Evolutionary conservation across 78 protist species (phyloP), one percentile per base, ranked within the genome.

Genomic region (Bigelowiella natans): DNA sequence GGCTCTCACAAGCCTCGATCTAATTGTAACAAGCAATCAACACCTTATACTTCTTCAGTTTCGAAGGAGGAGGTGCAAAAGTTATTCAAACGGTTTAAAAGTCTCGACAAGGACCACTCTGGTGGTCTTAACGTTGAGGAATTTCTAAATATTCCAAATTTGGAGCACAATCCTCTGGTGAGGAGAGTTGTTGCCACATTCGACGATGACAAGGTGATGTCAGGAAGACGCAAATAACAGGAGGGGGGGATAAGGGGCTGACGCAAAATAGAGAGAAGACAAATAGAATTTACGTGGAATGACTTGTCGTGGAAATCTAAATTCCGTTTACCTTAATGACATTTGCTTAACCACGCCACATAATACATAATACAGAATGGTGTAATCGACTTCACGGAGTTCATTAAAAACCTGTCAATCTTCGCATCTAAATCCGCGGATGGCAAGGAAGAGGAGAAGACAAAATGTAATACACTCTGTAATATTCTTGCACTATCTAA

Each of bases 141-240:
- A 18, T 85, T 85, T 85, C 38, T 28, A 11, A 18, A 7, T 37
- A 85, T 85, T 18, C 51, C 36, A 11, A 37, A 34, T 11, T 11
- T 85, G 7, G 51, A 85, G 38, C 7, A 85, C 11, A 85, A 85
- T 37, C 87, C 87, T 7, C 38, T 85, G 11, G 87, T 85, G 51
- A 37, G 51, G 38, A 7, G 87, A 11, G 87, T 85, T 7, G 36
- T 85, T 37, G 87, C 7, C 11, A 85, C 38, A 7, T 85, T 85
- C 38, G 87, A 85, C 87, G 38, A 85, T 37, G 87, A 85, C 18
- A 85, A 51, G 73, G 73, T 51, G n/a, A n/a, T n/a, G n/a, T 51
- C 34, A 51, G 73, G 34, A 51, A 18, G 34, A 51, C 73, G 18
- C 73, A 51, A 51, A 18, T 51, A 51, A 7, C 7, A 7, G n/a